These are phyloP conservation scores for Omphalotus olearius DNA, from an alignment of 1,284 basidiomycete genomes.

Conservation along the genomic window DNA sequence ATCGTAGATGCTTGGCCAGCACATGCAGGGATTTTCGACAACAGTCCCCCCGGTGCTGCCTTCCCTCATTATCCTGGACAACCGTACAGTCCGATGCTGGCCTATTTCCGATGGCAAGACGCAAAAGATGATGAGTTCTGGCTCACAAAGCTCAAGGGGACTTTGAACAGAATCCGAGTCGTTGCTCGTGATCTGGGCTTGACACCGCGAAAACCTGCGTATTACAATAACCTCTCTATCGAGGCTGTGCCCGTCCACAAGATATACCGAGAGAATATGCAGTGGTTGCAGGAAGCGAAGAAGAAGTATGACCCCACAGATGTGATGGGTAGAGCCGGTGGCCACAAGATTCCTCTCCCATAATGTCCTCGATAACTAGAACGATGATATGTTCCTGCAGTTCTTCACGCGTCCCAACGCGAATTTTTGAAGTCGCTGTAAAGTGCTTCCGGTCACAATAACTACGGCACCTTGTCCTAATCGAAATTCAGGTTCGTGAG, in stretches of 20 bases:
- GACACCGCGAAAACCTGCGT: conserved; percentile 1
- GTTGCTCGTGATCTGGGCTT: conserved; percentile 2
- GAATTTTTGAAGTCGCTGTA: too few species aligned
- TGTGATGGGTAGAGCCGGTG: conserved; percentile 5
- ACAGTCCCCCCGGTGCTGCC: conserved; percentile 18
- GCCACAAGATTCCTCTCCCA: conserved; percentile 6
- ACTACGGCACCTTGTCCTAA: too few species aligned
- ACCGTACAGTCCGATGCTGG: conserved; percentile 21
- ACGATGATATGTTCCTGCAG: too few species aligned
- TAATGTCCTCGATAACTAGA: not conserved
- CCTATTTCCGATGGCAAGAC: conserved; percentile 22
- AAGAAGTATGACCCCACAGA: conserved; percentile 3
- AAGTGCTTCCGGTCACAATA: too few species aligned
- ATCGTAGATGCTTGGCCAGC: conserved; percentile 23
- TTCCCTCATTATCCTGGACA: conserved; percentile 21
- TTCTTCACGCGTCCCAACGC: too few species aligned
- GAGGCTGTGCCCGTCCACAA: conserved; percentile 1
- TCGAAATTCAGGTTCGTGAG: too few species aligned
- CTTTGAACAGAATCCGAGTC: conserved; percentile 11
- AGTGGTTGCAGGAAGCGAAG: conserved; percentile 2
- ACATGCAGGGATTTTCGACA: conserved; percentile 21
- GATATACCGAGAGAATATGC: not conserved
- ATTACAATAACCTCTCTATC: conserved; percentile 4
- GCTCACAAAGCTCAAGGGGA: conserved; percentile 18
- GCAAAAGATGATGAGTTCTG: conserved; percentile 21